phyloP scores from a whole-genome alignment of 2,329 filamentous ascomycete species.

The Beauveria medogensis region DNA sequence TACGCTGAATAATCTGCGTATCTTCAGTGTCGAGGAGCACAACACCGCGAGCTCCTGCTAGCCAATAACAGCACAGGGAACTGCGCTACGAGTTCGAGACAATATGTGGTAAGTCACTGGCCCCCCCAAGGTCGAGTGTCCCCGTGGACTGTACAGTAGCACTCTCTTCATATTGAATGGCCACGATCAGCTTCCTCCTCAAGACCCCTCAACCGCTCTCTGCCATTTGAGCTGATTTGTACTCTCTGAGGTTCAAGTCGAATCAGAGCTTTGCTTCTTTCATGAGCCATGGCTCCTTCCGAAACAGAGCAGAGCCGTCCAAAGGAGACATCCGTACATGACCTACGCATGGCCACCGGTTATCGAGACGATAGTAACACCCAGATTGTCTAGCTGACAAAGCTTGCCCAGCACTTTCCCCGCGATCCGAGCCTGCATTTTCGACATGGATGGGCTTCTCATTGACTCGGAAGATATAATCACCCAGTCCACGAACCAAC shows the following conservation, averaged over 20 bases:
- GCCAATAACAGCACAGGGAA: neutral
- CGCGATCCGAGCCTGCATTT: slow-evolving; percentile 49
- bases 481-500: slow-evolving; percentile 53
- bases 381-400: neutral
- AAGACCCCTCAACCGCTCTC: neutral
- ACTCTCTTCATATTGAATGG: neutral
- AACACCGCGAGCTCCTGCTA: neutral
- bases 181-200: neutral
- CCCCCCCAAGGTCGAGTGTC: neutral
- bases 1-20: no score
- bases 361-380: neutral
- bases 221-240: neutral
- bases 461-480: slow-evolving; percentile 67
- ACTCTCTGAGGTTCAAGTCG: neutral
- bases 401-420: neutral
- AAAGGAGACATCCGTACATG: neutral
- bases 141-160: neutral
- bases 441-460: slow-evolving; percentile 67
- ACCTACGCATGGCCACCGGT: neutral
- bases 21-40: no score
- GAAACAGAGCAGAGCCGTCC: neutral
- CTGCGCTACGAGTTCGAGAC: neutral
- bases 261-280: neutral
- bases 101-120: neutral
- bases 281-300: neutral